phyloP scores from a whole-genome alignment of 116 monocot species.

The Dioscorea cayenensis region DNA sequence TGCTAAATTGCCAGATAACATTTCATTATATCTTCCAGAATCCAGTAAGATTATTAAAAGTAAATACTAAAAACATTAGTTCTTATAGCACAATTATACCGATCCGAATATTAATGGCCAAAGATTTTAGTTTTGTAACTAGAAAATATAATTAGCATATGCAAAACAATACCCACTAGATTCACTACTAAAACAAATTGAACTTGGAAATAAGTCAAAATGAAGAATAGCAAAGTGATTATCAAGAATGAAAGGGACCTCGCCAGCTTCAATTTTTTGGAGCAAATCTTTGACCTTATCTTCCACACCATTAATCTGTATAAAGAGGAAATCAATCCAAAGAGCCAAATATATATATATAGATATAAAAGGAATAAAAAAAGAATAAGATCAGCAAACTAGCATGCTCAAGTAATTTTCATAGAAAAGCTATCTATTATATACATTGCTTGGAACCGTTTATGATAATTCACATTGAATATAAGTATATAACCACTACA shows the following conservation, averaged over 20 bases:
- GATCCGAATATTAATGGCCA: no score
- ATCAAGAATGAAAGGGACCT: constrained; percentile 18
- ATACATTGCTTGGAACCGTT: neutral
- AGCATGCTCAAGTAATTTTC: neutral
- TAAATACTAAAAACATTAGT: no score
- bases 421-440: neutral
- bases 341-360: neutral
- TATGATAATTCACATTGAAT: neutral
- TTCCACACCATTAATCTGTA: constrained; percentile 34
- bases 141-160: no score
- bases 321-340: neutral
- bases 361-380: neutral
- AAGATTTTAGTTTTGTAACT: no score
- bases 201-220: neutral
- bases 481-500: neutral
- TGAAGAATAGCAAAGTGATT: neutral
- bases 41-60: no score
- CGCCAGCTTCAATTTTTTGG: constrained; percentile 31
- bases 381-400: neutral
- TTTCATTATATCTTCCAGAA: no score
- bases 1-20: neutral
- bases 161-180: no score
- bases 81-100: no score
- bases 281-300: constrained; percentile 44
- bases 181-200: neutral